Evolutionary conservation across 2,329 filamentous ascomycete species (phyloP), one percentile per base, ranked within the genome.

Genomic region (Colletotrichum paranaense): DNA sequence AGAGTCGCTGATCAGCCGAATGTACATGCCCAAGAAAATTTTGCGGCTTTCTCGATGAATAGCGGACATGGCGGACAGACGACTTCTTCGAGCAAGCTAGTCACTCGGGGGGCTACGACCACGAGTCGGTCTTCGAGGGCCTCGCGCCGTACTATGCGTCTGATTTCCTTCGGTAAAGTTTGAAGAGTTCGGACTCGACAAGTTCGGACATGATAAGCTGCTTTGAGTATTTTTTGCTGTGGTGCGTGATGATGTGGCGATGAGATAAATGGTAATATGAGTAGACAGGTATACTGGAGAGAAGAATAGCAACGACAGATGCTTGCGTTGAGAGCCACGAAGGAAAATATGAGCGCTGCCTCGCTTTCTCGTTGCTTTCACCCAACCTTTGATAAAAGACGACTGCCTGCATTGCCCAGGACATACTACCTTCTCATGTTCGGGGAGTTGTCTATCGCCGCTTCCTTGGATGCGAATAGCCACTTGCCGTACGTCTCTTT

Each of bases 21-120:
- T 28, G 35, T 71, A 59, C 8, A 62, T 22, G 22, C 49, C 56
- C 1, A 62, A n/a, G 24, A 71, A 71, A 4, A 26, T 32, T 4
- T 42, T 7, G n/a, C 68, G 64, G n/a, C 68, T 71, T 28, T 71
- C 63, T 11, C 12, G 26, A 49, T 67, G 67, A 32, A 71, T 22
- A 1, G 53, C 24, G 5, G 26, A 71, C 14, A 67, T 55, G 46
- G 28, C 63, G 56, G 68, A 56, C n/a, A 26, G 35, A 4, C 57
- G 32, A 30, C 63, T 52, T 11, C 16, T 56, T 57, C 57, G 28
- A 14, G 46, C 38, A 12, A 46, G 30, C 2, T 11, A 63, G 16
- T 71, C 4, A 9, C 9, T 11, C 8, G 12, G 32, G 63, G 68
- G 19, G 49, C n/a, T 6, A 60, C 32, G 3, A 32, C 46, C 12